Conservation (phyloP, 2,329 filamentous ascomycete species). For the Beauveria brongniartii region DNA sequence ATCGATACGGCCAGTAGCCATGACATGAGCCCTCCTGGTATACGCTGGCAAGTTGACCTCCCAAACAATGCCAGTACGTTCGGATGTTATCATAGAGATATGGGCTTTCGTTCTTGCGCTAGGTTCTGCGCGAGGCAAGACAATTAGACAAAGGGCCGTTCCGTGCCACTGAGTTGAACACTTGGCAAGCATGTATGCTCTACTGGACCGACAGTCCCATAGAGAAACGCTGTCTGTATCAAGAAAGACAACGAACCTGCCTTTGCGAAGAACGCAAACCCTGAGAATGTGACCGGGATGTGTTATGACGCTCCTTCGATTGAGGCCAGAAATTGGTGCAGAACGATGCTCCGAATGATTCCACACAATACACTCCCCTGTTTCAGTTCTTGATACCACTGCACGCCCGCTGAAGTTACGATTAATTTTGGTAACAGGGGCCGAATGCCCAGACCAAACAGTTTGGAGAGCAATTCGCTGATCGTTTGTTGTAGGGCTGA, state of each 20-base stretch:
- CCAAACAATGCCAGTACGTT: conserved; percentile 75
- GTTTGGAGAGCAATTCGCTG: conserved; percentile 54
- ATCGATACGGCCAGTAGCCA: conserved; percentile 31
- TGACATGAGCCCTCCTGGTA: conserved; percentile 20
- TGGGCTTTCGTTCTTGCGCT: conserved; percentile 53
- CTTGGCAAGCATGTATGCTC: conserved; percentile 46
- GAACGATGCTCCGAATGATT: conserved; percentile 43
- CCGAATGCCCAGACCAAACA: conserved; percentile 78
- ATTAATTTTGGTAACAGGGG: conserved; percentile 74
- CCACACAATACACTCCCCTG: conserved; percentile 80
- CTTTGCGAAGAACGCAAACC: conserved; percentile 69
- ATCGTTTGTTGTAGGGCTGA: conserved; percentile 61
- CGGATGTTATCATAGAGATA: conserved; percentile 74
- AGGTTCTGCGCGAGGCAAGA: conserved; percentile 56
- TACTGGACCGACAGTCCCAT: conserved; percentile 65
- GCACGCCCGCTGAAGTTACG: conserved; percentile 75
- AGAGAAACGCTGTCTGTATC: conserved; percentile 62
- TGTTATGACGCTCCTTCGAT: conserved; percentile 60
- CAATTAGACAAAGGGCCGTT: conserved; percentile 71
- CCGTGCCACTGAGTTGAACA: conserved; percentile 50
- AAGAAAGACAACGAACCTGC: conserved; percentile 73
- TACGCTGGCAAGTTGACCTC: conserved; percentile 56
- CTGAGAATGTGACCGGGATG: conserved; percentile 67
- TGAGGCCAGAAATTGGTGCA: conserved; percentile 41
- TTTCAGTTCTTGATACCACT: conserved; percentile 70